phyloP scores from a whole-genome alignment of 805 yeast genomes.

The Cyberlindnera veronae region DNA sequence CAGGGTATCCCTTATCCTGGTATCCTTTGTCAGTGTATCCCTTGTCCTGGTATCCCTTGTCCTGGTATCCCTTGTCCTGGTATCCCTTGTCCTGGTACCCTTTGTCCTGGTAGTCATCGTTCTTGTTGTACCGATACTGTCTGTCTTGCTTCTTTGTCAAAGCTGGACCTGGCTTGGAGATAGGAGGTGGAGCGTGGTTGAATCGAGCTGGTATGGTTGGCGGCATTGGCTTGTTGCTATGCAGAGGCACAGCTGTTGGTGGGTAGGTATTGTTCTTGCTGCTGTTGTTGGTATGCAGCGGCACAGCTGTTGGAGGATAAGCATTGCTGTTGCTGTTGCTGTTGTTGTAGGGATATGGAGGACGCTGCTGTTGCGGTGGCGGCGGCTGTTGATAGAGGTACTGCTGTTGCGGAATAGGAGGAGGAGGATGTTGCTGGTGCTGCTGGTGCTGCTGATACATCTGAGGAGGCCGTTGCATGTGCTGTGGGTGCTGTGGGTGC shows the following conservation, averaged over 20 bases:
- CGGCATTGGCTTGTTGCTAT: no score
- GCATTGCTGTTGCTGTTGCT: no score
- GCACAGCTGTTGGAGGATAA: no score
- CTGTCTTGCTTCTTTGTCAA: no score
- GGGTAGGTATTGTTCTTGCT: no score
- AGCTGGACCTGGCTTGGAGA: not conserved
- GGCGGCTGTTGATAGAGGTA: not conserved
- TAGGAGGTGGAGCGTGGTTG: not conserved
- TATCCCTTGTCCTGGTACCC: not conserved
- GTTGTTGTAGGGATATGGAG: not conserved
- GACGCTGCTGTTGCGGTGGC: constrained; percentile 2
- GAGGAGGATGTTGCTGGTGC: not conserved
- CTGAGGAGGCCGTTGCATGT: constrained; percentile 4
- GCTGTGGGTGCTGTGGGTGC: constrained; percentile 1
- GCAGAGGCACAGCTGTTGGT: no score
- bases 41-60: not conserved
- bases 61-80: no score
- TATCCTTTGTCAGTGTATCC: not conserved
- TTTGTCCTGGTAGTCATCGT: not conserved
- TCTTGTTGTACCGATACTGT: no score
- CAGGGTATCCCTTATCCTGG: no score
- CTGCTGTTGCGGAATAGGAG: not conserved
- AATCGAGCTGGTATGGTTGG: not conserved
- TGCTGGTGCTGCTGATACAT: not conserved
- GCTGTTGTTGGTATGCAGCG: no score